phyloP scores from a whole-genome alignment of 192 early-diverging fungal species.

The Coemansia sp. region DNA sequence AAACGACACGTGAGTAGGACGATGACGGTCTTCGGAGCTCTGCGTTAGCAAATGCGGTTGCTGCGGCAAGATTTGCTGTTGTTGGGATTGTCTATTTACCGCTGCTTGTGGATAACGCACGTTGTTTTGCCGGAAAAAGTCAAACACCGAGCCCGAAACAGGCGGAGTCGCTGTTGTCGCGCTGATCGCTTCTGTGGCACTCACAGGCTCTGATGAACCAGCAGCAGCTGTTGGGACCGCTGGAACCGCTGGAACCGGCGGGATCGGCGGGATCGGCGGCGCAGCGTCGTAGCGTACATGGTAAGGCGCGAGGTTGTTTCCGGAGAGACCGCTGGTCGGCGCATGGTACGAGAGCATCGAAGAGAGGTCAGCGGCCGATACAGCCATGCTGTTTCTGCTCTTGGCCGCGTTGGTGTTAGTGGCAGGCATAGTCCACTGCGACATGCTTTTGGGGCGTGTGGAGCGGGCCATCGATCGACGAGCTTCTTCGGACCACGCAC shows the following conservation, averaged over 20 bases:
- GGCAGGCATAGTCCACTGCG: background rate
- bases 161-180: background rate
- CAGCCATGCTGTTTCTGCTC: background rate
- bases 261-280: background rate
- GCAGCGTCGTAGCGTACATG: background rate
- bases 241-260: background rate
- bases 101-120: background rate
- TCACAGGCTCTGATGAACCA: background rate
- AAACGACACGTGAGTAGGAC: constrained; percentile 19
- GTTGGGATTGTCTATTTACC: background rate
- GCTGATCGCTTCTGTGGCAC: background rate
- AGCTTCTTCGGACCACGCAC: constrained; percentile 37
- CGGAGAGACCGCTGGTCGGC: constrained; percentile 2
- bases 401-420: background rate
- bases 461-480: constrained; percentile 4
- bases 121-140: constrained; percentile 42
- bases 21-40: constrained; percentile 6
- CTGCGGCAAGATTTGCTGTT: constrained; percentile 2
- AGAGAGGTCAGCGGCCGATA: background rate
- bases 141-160: constrained; percentile 32
- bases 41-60: background rate
- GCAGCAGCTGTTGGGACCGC: background rate
- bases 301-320: background rate
- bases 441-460: constrained; percentile 4
- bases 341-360: constrained; percentile 29